Evolutionary conservation across 2,329 filamentous ascomycete species (phyloP).

Genomic region (Trichoderma brevicompactum): DNA sequence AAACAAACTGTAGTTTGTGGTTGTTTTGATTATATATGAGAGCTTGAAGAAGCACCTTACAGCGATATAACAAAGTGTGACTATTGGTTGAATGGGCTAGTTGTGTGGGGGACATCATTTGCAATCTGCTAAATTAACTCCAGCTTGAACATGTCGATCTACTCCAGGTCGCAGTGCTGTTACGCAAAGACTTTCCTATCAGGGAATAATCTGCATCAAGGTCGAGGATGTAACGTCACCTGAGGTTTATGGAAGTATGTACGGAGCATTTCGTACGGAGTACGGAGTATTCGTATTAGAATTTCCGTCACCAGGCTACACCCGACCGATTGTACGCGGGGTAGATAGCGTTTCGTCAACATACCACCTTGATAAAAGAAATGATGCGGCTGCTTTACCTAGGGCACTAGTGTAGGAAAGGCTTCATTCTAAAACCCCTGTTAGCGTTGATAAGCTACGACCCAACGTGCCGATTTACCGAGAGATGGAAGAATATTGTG

Average conservation of each 20-base stretch:
- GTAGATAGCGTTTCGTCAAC: background rate
- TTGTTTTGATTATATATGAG: background rate
- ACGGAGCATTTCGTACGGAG: background rate
- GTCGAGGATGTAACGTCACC: constrained; percentile 24
- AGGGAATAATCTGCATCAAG: background rate
- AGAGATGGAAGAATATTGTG: constrained; percentile 12
- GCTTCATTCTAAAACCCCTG: constrained; percentile 15
- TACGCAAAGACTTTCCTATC: background rate
- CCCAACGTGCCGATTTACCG: constrained; percentile 18
- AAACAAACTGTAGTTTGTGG: background rate
- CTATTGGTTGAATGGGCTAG: background rate
- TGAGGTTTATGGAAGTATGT: background rate
- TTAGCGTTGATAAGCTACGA: constrained; percentile 22
- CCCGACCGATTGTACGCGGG: constrained; percentile 1
- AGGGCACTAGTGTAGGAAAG: background rate
- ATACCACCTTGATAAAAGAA: background rate
- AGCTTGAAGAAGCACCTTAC: background rate
- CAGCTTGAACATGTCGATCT: background rate
- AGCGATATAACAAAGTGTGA: too few relatives aligned
- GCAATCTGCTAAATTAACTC: background rate
- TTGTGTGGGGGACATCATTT: constrained; percentile 4
- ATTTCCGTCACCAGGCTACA: background rate
- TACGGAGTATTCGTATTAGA: background rate
- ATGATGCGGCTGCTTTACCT: background rate
- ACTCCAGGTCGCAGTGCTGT: too few relatives aligned